These are phyloP conservation scores for Lachnellula hyalina DNA, from an alignment of 2,329 filamentous ascomycete genomes.

Conservation along the genomic window DNA sequence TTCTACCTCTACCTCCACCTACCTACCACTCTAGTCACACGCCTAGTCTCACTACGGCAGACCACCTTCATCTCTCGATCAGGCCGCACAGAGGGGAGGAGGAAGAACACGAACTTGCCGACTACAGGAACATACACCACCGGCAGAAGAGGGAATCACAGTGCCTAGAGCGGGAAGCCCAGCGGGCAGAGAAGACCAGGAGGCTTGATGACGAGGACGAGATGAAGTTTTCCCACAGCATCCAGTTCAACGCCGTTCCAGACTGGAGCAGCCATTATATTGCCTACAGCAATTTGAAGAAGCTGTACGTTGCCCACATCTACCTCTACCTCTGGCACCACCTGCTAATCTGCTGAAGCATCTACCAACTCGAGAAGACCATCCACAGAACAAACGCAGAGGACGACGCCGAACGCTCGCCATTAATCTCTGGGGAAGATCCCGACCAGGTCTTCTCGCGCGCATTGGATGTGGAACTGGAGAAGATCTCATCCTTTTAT, in stretches of 20 bases:
- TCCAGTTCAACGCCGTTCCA: constrained; percentile 99
- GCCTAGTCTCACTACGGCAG: constrained; percentile 7
- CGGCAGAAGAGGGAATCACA: constrained; percentile 6
- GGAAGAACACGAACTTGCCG: constrained; percentile 29
- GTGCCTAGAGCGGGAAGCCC: constrained; percentile 28
- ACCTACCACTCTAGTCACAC: neutral
- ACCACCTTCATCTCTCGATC: constrained; percentile 5
- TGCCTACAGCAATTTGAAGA: constrained; percentile 97
- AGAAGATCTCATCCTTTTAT: constrained; percentile 93
- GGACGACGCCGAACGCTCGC: constrained; percentile 76
- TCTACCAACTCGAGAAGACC: constrained; percentile 90
- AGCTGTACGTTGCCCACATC: constrained; percentile 60
- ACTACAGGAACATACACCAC: constrained; percentile 21
- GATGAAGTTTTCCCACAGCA: constrained; percentile 99
- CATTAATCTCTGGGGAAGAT: constrained; percentile 67
- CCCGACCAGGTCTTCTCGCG: constrained; percentile 77
- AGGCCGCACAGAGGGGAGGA: constrained; percentile 24
- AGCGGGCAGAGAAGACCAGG: constrained; percentile 58
- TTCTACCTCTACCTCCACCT: neutral
- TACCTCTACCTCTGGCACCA: too few species aligned
- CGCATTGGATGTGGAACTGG: constrained; percentile 80
- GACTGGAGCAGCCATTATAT: constrained; percentile 99
- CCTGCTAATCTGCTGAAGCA: constrained; percentile 46
- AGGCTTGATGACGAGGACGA: constrained; percentile 71
- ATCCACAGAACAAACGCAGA: constrained; percentile 54